Base-by-base conservation (phyloP, 768 basidiomycete species). In the Rhizopogon rudus region DNA sequence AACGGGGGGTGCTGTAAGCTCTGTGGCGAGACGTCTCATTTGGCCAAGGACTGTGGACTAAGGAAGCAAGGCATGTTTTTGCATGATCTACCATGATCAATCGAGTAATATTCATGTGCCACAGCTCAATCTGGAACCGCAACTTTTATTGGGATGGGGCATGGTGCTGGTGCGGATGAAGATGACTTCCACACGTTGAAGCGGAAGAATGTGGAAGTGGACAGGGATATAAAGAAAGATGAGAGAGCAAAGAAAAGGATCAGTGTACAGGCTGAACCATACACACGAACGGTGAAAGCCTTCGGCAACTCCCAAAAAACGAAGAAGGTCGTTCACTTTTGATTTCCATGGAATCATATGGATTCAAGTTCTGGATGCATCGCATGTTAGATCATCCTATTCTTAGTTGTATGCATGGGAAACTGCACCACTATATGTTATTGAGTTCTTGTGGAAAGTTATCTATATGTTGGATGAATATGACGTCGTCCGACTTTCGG, bases 1-100 rank as follows among this genome's bases (percentile, higher is more conserved):
- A 88, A 96, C 57, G 93, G 93, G 25, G 95, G 95, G 3, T 81
- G 77, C 55, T 98, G 95, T 65, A 95, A 93, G 64, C 75, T 97
- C 8, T 98, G 95, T 64, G 84, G 87, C 7, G 83, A 90, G 54
- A 93, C 85, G 5, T 80, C 82, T 3, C 95, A 97, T 72, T 79
- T 95, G 6, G 93, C 91, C 0, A 90, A 82, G 64, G 83, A 96
- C 67, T 98, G 95, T 66, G 77, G 71, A 14, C 72, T 89, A 46
- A 72, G 87, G 49, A 81, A 79, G 64, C 71, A 78, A 65, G 84
- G 89, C 78, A 54, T 35, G 73, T 62, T 14, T 17, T 44, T 3
- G 14, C 35, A 7, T 1, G 5, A 10, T 35, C 33, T 25, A 49
- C 22, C 3, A 20, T 37, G 22, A 49, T 37, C 14, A 12, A 9